Conservation (phyloP, 345 rosid genomes). For the Toxicodendron radicans region DNA sequence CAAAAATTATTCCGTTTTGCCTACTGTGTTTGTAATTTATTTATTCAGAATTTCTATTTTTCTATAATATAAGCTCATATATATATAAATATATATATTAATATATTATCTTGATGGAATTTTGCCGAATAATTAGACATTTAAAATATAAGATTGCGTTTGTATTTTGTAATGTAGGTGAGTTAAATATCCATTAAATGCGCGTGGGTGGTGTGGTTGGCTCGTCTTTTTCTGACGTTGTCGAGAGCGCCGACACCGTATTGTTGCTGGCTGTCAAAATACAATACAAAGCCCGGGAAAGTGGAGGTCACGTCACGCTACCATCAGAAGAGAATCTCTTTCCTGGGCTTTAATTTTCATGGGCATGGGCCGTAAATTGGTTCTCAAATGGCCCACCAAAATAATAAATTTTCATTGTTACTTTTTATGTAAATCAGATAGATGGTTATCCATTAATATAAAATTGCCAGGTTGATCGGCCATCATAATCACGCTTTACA, state of each 20-base stretch:
- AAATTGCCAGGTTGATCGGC: not conserved
- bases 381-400: not conserved
- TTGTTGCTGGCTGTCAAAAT: not conserved
- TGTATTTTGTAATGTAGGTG: not conserved
- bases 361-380: not conserved
- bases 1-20: not conserved
- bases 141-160: no score
- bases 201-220: slow-evolving; percentile 24
- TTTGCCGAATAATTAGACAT: not conserved
- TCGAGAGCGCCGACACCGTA: slow-evolving; percentile 33
- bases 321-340: not conserved
- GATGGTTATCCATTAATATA: no score
- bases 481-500: not conserved
- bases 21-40: no score
- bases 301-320: slow-evolving; percentile 9
- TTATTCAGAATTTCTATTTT: no score
- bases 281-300: not conserved
- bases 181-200: not conserved
- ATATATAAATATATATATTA: no score
- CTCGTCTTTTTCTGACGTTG: slow-evolving; percentile 26
- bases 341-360: not conserved
- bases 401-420: no score
- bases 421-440: no score
- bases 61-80: no score
- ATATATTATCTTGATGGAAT: no score